Evolutionary conservation across 345 rosid species (phyloP), one percentile per base, ranked within the genome.

Genomic region (Odontarrhena argentea): DNA sequence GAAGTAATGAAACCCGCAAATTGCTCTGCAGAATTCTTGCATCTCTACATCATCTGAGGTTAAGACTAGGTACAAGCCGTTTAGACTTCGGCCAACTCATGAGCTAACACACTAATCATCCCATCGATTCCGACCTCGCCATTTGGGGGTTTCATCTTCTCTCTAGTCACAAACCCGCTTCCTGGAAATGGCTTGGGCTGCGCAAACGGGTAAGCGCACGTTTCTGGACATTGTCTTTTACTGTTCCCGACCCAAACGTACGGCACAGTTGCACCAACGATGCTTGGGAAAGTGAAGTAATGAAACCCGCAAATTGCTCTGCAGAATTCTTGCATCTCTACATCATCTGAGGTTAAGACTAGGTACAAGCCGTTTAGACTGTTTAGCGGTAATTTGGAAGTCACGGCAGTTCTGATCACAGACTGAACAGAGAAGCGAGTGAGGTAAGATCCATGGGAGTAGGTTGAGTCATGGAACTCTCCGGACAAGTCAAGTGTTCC

Each of bases 231-330:
- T 3, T 64, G 77, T 74, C 78, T 93, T 2, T 73, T 85, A 26
- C 92, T 86, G 77, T 93, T 88, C 1, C 98, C 98, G 7, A 88
- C 86, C 98, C 98, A 93, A 26, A 82, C 96, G 81, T 88, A 93
- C 14, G 97, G 98, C 12, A 93, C 79, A 15, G 97, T 87, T 81
- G 81, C 89, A 10, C 98, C 98, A 40, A 88, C 97, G 18, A 88
- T 83, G 26, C 89, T 85, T n/a, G 98, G 86, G 79, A 90, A 93
- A 3, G 97, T 88, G 70, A 93, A 93, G 65, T 85, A 93, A 79
- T 93, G 98, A 79, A 93, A 93, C 71, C 98, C 98, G 25, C 98
- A 93, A 0, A 90, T 95, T 40, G 85, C 84, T 24, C 95, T 83
- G 71, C 98, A 93, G 69, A 88, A 93, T 76, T 93, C 98, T 81